Evolutionary conservation across 1,284 basidiomycete genomes (phyloP), one percentile per base, ranked within the genome.

Genomic region (Leccinum angustisporum): DNA sequence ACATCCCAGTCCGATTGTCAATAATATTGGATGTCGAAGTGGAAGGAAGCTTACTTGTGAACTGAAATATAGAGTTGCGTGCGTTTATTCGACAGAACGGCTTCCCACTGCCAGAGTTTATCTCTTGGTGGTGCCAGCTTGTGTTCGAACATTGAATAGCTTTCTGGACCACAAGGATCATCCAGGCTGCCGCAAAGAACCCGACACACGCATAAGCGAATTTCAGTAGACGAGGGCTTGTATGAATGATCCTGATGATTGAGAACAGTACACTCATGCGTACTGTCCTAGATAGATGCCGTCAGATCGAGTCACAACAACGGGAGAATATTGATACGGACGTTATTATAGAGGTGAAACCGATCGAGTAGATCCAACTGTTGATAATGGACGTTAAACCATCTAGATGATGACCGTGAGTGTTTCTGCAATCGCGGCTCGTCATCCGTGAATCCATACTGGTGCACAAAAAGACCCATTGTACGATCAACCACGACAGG

Each of bases 221-320:
- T 51, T 43, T 64, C 25, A 64, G 61, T 31, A 73, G 58, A 48
- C n/a, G 46, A 21, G 56, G 18, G 14, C n/a, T 21, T 38, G 56
- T 48, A 8, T 54, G 51, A 43, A 55, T 30, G 18, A 69, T 69
- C 30, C 67, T 61, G 59, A 68, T 67, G 43, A 69, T 65, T 6
- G 67, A 69, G 36, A 68, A 68, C 21, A 68, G 52, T 16, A 68
- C 21, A 27, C 66, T 68, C 66, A 66, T 65, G 58, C 61, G 66
- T 13, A 54, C 62, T 30, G 61, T n/a, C 60, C 66, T 67, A 53
- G 9, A 55, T 16, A 34, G 9, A n/a, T 21, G 7, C 5, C 1
- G 14, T 62, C 25, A 68, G 57, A 4, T 18, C 1, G 11, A 33
- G 3, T 33, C 8, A 9, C 10, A 1, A 31, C 13, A 30, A 34